Evolutionary conservation across 345 rosid genomes (phyloP).

Genomic region (Rhizophora mangle): DNA sequence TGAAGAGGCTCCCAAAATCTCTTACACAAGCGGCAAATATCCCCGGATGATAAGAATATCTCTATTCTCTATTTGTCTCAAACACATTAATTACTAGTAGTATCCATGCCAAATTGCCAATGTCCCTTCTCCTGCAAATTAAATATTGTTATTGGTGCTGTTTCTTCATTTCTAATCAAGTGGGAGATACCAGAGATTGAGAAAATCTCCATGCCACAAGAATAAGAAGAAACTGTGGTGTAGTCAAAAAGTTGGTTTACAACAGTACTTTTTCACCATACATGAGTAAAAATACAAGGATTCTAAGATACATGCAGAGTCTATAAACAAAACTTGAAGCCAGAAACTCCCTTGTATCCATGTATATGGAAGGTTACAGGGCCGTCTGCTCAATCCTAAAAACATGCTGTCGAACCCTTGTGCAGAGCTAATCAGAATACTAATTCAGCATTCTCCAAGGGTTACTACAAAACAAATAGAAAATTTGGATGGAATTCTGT

Average conservation of each 20-base stretch:
- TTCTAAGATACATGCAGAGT: constrained; percentile 18
- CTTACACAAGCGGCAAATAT: background rate
- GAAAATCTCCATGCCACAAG: background rate
- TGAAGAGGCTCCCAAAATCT: background rate
- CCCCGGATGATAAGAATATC: background rate
- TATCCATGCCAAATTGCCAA: background rate
- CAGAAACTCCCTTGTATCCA: constrained; percentile 9
- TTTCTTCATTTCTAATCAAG: background rate
- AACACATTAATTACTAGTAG: no score
- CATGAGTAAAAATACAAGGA: constrained; percentile 11
- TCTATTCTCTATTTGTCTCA: no score
- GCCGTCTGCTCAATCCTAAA: constrained; percentile 10
- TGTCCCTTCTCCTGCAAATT: background rate
- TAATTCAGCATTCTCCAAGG: background rate
- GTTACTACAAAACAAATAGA: background rate
- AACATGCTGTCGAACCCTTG: constrained; percentile 7
- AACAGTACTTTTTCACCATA: background rate
- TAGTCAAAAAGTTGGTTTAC: background rate
- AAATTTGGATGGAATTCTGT: constrained; percentile 2
- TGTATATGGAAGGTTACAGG: constrained; percentile 8
- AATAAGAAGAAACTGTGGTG: background rate
- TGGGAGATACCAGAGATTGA: background rate
- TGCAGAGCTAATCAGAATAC: background rate
- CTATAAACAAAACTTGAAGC: constrained; percentile 6
- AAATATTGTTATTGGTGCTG: background rate